Evolutionary conservation across 225 moss, liverwort and hornwort genomes (phyloP), one percentile per base, ranked within the genome.

Genomic region (Polytrichum commune): DNA sequence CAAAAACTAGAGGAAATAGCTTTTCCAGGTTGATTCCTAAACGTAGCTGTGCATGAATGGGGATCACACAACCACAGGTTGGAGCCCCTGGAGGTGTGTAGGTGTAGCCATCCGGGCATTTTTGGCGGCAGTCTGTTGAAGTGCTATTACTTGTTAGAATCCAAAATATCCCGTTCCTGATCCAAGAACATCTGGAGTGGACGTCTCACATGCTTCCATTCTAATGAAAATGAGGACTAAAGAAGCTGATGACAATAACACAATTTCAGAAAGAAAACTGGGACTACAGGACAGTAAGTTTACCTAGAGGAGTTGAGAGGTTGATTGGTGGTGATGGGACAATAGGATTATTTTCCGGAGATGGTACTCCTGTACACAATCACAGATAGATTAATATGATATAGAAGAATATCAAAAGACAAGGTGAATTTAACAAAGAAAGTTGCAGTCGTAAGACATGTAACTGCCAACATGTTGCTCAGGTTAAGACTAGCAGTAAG

Each of bases 31-130:
- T 82, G 61, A 91, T 78, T 65, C 76, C 84, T 16, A 91, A 78
- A 27, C 82, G 77, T 55, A 91, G 62, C 60, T 86, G 83, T 30
- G 86, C 80, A 65, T 84, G 79, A 74, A 91, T 86, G 7, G 90
- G 90, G 28, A 88, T 84, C 27, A 91, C 88, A 77, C 88, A 91
- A 65, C 86, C 79, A 58, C 90, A 91, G 27, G 90, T 86, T 28
- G 90, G 90, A 29, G 86, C 83, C 4, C 88, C 88, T 32, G 79
- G 79, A 53, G 88, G 88, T 16, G 90, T 88, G 71, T 81, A 79
- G 5, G 88, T 91, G 66, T 88, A 86, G 30, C 90, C 90, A 74
- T 88, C 81, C 54, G 83, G 79, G 70, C 90, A 91, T 70, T 63
- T 65, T 75, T 77, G 82, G 60, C 77, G 86, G 60, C 86, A 86